A percentile compares a stretch with the other conserved stretches of the same genome.
These are phyloP conservation scores for Aspergillus caelatus DNA, from an alignment of 2,329 filamentous ascomycete genomes.

Conservation along the genomic window DNA sequence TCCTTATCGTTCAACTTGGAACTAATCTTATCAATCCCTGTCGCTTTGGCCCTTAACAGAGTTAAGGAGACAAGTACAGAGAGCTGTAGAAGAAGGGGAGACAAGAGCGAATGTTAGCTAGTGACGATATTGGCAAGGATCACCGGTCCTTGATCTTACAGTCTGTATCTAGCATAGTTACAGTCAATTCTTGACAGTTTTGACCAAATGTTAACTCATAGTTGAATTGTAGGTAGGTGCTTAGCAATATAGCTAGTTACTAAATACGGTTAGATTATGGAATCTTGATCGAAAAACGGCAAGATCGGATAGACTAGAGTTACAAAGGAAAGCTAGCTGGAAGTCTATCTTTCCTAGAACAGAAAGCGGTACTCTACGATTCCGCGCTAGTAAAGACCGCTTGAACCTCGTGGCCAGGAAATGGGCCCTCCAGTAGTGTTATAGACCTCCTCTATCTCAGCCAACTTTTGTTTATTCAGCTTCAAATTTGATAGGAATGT, in stretches of 20 bases:
- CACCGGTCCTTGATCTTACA: no score
- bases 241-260: background rate
- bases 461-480: background rate
- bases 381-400: background rate
- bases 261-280: background rate
- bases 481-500: background rate
- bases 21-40: no score
- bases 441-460: background rate
- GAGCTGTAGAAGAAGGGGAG: no score
- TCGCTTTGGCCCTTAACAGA: no score
- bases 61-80: no score
- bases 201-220: no score
- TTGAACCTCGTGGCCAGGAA: background rate
- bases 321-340: background rate
- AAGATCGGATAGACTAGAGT: background rate
- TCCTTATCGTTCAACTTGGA: background rate
- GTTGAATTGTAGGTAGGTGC: background rate
- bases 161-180: no score
- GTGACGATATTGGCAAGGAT: no score
- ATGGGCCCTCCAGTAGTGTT: background rate
- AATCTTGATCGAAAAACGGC: background rate
- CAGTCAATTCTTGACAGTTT: no score
- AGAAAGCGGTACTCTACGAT: background rate
- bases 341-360: background rate
- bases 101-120: no score